These are phyloP conservation scores for Draba incana DNA, from an alignment of 345 rosid genomes.

Conservation along the genomic window DNA sequence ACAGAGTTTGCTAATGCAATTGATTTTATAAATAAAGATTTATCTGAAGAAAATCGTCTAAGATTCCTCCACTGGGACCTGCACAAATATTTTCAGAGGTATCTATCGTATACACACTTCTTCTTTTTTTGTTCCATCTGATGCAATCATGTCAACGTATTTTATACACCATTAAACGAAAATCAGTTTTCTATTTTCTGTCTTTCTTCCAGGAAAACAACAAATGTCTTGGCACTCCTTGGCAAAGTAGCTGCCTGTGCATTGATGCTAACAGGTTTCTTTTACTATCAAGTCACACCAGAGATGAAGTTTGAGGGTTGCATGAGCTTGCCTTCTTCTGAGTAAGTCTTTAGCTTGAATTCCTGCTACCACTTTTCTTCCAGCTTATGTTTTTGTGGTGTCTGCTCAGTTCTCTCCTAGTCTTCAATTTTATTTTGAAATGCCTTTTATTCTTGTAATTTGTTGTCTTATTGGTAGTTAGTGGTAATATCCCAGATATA, in stretches of 20 bases:
- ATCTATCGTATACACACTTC: not conserved
- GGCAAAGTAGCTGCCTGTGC: conserved; percentile 86
- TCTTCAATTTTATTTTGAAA: too few relatives aligned
- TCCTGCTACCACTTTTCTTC: too few relatives aligned
- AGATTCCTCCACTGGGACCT: conserved; percentile 60
- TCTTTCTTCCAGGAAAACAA: conserved; percentile 67
- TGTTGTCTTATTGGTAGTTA: too few relatives aligned
- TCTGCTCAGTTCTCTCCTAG: too few relatives aligned
- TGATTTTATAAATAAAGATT: conserved; percentile 82
- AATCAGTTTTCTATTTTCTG: conserved; percentile 15
- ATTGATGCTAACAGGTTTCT: conserved; percentile 82
- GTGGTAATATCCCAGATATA: too few relatives aligned
- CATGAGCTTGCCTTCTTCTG: conserved; percentile 50
- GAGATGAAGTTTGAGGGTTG: conserved; percentile 57
- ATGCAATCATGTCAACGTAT: too few relatives aligned
- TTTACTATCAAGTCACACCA: conserved; percentile 76
- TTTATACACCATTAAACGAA: too few relatives aligned
- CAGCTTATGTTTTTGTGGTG: too few relatives aligned
- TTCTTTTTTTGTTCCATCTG: too few relatives aligned
- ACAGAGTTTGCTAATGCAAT: conserved; percentile 97
- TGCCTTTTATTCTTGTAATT: too few relatives aligned
- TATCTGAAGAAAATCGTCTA: conserved; percentile 73
- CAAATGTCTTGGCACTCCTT: conserved; percentile 72
- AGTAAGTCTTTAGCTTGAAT: conserved; percentile 54
- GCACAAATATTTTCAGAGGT: conserved; percentile 87